Conservation (phyloP, 306 rosid genomes). For the Canavalia ensiformis region DNA sequence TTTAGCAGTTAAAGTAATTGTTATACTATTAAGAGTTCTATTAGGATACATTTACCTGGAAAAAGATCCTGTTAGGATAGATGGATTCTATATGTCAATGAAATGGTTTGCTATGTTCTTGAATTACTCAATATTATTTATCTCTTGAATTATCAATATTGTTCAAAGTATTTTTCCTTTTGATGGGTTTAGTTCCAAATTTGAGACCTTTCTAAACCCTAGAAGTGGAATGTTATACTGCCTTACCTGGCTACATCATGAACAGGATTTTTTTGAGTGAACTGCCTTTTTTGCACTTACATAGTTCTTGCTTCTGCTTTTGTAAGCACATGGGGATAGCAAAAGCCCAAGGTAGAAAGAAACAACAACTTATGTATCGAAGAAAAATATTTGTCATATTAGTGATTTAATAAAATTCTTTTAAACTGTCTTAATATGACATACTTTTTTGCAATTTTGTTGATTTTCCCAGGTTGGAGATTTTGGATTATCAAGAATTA, state of each 20-base stretch:
- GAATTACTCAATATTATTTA: not conserved
- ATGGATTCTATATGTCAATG: not conserved
- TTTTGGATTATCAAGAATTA: conserved; percentile 92
- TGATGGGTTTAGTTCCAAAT: not conserved
- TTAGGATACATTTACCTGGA: not conserved
- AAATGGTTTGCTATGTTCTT: not conserved
- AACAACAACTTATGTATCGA: not conserved
- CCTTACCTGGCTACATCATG: not conserved
- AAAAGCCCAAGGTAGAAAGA: not conserved
- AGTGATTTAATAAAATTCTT: conserved; percentile 6
- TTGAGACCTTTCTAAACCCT: not conserved
- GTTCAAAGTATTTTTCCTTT: not conserved
- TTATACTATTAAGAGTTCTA: not conserved
- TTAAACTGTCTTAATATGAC: not conserved
- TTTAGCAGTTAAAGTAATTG: not conserved
- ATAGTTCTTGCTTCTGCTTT: not conserved
- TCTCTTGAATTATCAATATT: conserved; percentile 9
- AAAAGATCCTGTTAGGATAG: not conserved
- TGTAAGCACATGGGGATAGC: not conserved
- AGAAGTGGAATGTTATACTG: too few relatives aligned
- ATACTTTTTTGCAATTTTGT: not conserved
- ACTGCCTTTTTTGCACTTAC: not conserved
- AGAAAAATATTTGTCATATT: not conserved
- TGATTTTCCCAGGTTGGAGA: conserved; percentile 79
- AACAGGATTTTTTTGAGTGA: not conserved